Evolutionary conservation across 352 stramenopile species (phyloP), one percentile per base, ranked within the genome.

Genomic region (Phytophthora lateralis): DNA sequence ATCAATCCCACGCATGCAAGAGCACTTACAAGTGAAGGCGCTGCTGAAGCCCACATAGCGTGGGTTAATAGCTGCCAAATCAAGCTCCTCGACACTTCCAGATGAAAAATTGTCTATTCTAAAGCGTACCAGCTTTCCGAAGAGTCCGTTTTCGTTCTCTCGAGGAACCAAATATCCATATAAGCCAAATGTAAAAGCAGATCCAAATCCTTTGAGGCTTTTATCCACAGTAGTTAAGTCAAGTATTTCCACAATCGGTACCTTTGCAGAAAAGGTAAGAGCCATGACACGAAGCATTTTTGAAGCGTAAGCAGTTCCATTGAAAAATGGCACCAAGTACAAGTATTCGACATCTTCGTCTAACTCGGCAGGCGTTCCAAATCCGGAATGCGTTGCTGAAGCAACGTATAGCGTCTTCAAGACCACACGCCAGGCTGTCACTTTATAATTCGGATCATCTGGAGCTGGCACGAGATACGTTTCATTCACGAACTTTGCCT

Each of bases 91-190:
- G 0, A 88, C 59, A 1, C 72, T 86, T 7, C 32, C 38, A 3
- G 74, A 0, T 0, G 62, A 43, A 39, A 92, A 94, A 7, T 72
- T 60, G 18, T 76, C 49, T 5, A 88, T 51, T 30, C 73, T 63
- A 45, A 92, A 74, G 12, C 81, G 77, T 20, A 90, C 78, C 11
- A 92, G 55, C 32, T 88, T 87, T 3, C 85, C 85, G 26, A 82
- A 79, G 2, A 91, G 63, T 0, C 82, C 82, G 7, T 44, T 52
- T 11, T 84, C 75, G 49, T 90, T 92, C 38, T 82, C 55, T 9
- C 66, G 62, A 7, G 84, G 76, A 14, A 91, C 76, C 45, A 94
- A 85, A 65, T 92, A 94, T 2, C 75, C 82, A 29, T 76, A 91
- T 24, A 62, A 68, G 1, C 71, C 69, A 42, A 89, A 73, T 0